Evolutionary conservation across 257 asterid species (phyloP).

Genomic region (Eucommia ulmoides): DNA sequence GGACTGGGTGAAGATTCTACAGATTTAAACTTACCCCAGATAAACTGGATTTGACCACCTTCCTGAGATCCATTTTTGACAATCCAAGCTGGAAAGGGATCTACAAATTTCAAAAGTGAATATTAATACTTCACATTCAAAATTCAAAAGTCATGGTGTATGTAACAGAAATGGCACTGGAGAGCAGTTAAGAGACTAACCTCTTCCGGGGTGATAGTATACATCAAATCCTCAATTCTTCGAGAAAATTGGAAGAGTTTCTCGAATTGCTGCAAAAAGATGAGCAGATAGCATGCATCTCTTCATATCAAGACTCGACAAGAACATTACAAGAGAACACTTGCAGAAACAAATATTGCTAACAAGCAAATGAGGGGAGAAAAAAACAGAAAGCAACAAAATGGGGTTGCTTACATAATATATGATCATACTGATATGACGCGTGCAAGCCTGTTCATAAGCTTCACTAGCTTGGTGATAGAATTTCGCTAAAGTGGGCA

Average conservation of each 20-base stretch:
- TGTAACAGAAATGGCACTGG: too few species aligned
- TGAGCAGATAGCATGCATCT: not conserved
- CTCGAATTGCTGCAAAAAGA: constrained; percentile 77
- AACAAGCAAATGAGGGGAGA: constrained; percentile 8
- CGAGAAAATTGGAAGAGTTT: constrained; percentile 86
- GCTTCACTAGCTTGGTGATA: constrained; percentile 98
- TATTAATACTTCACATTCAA: constrained; percentile 5
- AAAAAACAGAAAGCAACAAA: constrained; percentile 4
- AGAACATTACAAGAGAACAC: too few species aligned
- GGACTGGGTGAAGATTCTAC: too few species aligned
- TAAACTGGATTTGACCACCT: constrained; percentile 77
- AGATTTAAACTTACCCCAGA: constrained; percentile 58
- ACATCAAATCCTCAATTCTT: constrained; percentile 74
- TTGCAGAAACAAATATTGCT: too few species aligned
- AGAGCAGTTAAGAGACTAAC: constrained; percentile 36
- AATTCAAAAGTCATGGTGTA: too few species aligned
- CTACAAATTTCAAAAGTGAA: constrained; percentile 29
- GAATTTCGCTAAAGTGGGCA: constrained; percentile 85
- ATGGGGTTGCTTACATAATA: constrained; percentile 46
- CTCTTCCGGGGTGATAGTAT: constrained; percentile 76
- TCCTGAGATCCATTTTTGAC: constrained; percentile 78
- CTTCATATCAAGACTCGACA: not conserved
- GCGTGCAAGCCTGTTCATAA: constrained; percentile 85
- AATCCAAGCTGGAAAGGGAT: constrained; percentile 86
- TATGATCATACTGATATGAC: constrained; percentile 75